Evolutionary conservation across 805 yeast species (phyloP), one percentile per base, ranked within the genome.

Genomic region (Metschnikowia borealis): DNA sequence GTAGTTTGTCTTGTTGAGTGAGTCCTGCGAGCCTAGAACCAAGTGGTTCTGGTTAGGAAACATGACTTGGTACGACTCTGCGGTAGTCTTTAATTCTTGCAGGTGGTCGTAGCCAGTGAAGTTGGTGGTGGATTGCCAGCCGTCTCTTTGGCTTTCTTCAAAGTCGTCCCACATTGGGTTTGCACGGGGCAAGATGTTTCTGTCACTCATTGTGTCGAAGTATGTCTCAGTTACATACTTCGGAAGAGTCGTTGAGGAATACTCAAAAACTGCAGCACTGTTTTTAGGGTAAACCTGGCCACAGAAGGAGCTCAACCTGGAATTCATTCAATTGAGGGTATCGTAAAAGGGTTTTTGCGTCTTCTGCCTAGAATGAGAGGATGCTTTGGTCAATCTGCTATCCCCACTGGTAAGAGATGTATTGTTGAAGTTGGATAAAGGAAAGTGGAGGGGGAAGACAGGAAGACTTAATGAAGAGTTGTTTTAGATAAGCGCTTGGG

Each of bases 51-150:
- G 45, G 18, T 34, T 17, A 37, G 45, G 18, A 34, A 42, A 34
- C 45, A 42, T 33, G 45, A 29, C 36, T n/a, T 42, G 45, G n/a
- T 33, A 33, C 6, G 44, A 41, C 10, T 42, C 45, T n/a, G 45
- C 29, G 2, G 38, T 20, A 13, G 20, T 20, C 15, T 21, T 18
- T 20, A 34, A n/a, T 4, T 42, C 45, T 5, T 33, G 45, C 45
- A 42, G 45, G 18, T 42, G 38, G n/a, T 42, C 45, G 31, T 42
- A 42, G 14, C 43, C 43, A 39, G 45, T 13, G 15, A 42, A 42
- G 15, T 14, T 11, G 15, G 32, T 10, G 20, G 21, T 31, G 6
- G 14, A 5, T 6, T 42, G 45, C 45, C 45, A 42, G 31, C 38
- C n/a, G 14, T 42, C 37, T 33, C 20, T 32, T 11, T 20, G 45